Conservation (phyloP, 306 rosid species). For the Cucurbita ficifolia region DNA sequence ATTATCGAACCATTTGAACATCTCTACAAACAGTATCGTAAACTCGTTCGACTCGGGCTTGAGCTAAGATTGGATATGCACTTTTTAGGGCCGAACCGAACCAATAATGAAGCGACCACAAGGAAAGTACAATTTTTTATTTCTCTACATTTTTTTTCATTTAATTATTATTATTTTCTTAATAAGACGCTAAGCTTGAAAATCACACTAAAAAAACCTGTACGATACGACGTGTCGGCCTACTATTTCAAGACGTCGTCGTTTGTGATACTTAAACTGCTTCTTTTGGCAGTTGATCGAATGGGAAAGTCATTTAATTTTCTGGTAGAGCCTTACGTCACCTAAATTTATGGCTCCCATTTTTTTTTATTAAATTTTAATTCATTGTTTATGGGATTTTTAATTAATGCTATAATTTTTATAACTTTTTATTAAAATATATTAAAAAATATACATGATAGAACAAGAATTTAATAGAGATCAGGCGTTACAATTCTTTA, state of each 20-base stretch:
- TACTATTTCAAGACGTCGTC: neutral
- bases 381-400: too few species aligned
- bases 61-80: too few species aligned
- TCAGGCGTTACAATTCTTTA: too few species aligned
- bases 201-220: neutral
- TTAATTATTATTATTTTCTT: neutral
- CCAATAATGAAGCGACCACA: neutral
- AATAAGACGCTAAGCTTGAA: neutral
- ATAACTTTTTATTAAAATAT: too few species aligned
- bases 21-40: too few species aligned
- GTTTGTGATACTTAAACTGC: neutral
- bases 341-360: neutral
- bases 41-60: too few species aligned
- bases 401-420: too few species aligned
- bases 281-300: neutral
- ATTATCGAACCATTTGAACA: too few species aligned
- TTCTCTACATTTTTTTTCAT: neutral
- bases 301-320: constrained; percentile 1
- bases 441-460: too few species aligned
- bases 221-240: neutral
- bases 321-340: neutral
- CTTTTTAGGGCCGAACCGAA: too few species aligned
- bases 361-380: neutral
- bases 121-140: neutral
- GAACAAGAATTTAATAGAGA: too few species aligned